Evolutionary conservation across 495 filamentous ascomycete genomes (phyloP).

Genomic region (Darksidea phi): DNA sequence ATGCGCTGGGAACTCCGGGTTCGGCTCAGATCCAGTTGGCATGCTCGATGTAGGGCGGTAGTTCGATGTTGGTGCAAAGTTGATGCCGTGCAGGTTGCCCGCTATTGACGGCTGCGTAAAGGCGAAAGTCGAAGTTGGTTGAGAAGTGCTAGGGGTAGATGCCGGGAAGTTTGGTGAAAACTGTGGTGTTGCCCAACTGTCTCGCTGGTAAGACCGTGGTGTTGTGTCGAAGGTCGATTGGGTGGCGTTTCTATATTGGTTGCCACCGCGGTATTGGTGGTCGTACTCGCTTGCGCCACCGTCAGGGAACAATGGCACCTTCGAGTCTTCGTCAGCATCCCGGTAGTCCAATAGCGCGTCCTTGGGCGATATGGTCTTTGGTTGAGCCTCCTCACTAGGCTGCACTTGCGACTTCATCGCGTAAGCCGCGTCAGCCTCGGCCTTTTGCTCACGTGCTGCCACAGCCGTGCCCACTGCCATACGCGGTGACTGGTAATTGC

Average conservation of each 20-base stretch:
- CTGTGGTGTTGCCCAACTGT: conserved; percentile 42
- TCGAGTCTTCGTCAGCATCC: conserved; percentile 65
- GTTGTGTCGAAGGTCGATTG: conserved; percentile 42
- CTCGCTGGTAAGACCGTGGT: conserved; percentile 40
- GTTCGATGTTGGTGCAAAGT: conserved; percentile 16
- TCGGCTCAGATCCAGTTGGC: conserved; percentile 41
- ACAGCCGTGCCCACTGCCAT: conserved; percentile 56
- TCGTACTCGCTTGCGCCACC: conserved; percentile 49
- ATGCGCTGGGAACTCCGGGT: conserved; percentile 61
- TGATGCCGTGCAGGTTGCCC: conserved; percentile 35
- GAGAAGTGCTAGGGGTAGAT: conserved; percentile 36
- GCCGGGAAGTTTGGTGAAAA: conserved; percentile 45
- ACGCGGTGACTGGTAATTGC: conserved; percentile 42
- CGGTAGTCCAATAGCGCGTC: conserved; percentile 85
- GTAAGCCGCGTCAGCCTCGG: conserved; percentile 54
- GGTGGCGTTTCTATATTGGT: conserved; percentile 35
- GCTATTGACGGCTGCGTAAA: conserved; percentile 48
- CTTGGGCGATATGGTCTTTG: conserved; percentile 94
- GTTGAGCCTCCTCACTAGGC: conserved; percentile 54
- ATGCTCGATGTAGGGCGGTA: conserved; percentile 30
- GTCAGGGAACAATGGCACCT: conserved; percentile 67
- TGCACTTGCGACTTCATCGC: conserved; percentile 42
- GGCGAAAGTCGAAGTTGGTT: conserved; percentile 37
- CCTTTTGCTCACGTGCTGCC: conserved; percentile 59
- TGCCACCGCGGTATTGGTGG: conserved; percentile 40